Conservation (phyloP, 139 green algal species). For the Chlorella ohadii region DNA sequence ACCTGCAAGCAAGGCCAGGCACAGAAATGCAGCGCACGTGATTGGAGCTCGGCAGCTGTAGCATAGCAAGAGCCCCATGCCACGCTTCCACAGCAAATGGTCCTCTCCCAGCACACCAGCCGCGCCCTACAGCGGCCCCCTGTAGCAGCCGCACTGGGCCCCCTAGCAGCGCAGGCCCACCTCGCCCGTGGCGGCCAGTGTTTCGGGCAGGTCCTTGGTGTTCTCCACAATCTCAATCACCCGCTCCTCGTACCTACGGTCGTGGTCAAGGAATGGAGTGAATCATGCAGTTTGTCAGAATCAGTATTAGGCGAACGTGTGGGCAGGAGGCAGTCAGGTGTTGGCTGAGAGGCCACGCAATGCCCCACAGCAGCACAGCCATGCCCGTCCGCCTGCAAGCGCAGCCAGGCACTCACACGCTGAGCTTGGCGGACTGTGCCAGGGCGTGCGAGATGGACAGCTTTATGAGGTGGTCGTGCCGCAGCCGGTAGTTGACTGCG, state of each 20-base stretch:
- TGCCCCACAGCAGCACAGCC: too few relatives aligned
- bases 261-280: too few relatives aligned
- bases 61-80: too few relatives aligned
- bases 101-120: too few relatives aligned
- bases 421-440: constrained; percentile 79
- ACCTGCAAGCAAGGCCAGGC: constrained; percentile 23
- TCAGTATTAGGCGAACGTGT: too few relatives aligned
- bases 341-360: too few relatives aligned
- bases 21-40: background rate
- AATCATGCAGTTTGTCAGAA: too few relatives aligned
- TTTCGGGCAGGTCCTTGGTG: constrained; percentile 70
- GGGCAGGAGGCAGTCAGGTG: too few relatives aligned
- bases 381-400: too few relatives aligned
- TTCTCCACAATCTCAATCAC: constrained; percentile 80
- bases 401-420: constrained; percentile 36
- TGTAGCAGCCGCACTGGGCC: background rate
- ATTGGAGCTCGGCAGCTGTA: too few relatives aligned
- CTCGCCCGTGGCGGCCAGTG: constrained; percentile 46
- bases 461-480: constrained; percentile 68
- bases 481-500: constrained; percentile 49
- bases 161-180: background rate
- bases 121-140: too few relatives aligned
- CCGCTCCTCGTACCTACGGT: constrained; percentile 72
- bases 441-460: constrained; percentile 65
- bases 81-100: too few relatives aligned